phyloP scores from a whole-genome alignment of 2,329 filamentous ascomycete species.

The Epicoccum sorghinum region DNA sequence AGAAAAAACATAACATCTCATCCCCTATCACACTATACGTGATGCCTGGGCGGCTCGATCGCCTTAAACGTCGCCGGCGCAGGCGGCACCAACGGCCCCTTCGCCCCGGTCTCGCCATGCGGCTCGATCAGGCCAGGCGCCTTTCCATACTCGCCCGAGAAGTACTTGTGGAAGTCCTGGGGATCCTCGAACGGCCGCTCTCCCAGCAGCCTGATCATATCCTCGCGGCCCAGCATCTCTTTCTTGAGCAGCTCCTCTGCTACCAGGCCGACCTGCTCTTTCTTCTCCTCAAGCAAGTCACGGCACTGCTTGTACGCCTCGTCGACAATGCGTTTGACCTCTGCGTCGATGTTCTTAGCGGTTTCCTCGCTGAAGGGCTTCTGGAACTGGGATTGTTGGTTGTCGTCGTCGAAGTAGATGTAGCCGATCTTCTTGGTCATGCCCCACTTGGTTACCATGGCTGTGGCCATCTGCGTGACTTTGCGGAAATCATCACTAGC shows the following conservation, averaged over 20 bases:
- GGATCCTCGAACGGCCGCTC: conserved; percentile 82
- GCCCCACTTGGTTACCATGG: conserved; percentile 99
- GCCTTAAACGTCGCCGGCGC: conserved; percentile 32
- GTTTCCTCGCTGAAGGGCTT: conserved; percentile 98
- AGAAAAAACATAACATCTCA: no score
- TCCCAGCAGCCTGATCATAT: conserved; percentile 88
- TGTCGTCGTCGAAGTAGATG: conserved; percentile 84
- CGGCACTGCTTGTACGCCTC: conserved; percentile 91
- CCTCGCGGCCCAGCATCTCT: conserved; percentile 89
- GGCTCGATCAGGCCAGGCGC: conserved; percentile 44
- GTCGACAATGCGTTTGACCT: conserved; percentile 90
- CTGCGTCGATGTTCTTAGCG: conserved; percentile 86
- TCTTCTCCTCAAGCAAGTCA: conserved; percentile 81
- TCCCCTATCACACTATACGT: neutral
- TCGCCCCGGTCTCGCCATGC: conserved; percentile 38
- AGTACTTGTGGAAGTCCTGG: conserved; percentile 94
- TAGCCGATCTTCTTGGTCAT: conserved; percentile 96
- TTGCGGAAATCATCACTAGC: conserved; percentile 98
- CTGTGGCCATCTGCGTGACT: conserved; percentile 91
- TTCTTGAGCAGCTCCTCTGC: conserved; percentile 92
- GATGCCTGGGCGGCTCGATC: conserved; percentile 13
- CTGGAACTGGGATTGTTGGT: conserved; percentile 74
- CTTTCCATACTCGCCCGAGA: conserved; percentile 56
- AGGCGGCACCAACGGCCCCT: conserved; percentile 44
- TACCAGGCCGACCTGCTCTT: conserved; percentile 83